A percentile compares a stretch with the other conserved stretches of the same genome.
phyloP scores from a whole-genome alignment of 2,329 filamentous ascomycete species.

The Aspergillus pseudoterreus region DNA sequence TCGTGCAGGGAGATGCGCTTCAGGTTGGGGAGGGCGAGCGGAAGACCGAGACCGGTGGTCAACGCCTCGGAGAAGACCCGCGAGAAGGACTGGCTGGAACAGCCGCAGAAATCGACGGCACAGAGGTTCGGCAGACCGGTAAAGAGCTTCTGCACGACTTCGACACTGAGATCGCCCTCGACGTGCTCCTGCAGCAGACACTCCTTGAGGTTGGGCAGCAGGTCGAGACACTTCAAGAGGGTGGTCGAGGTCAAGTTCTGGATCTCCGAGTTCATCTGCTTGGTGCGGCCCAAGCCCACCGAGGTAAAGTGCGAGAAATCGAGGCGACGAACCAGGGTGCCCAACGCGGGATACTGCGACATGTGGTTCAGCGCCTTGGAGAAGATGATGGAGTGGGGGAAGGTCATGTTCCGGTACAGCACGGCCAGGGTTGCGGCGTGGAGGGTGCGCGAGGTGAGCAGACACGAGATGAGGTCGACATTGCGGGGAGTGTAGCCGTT shows the following conservation, averaged over 20 bases:
- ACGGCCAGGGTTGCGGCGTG: constrained; percentile 70
- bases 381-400: constrained; percentile 79
- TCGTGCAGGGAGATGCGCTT: constrained; percentile 73
- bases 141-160: constrained; percentile 68
- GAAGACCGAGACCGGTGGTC: constrained; percentile 41
- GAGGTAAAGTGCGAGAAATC: constrained; percentile 87
- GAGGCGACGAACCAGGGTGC: constrained; percentile 71
- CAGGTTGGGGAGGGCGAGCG: constrained; percentile 56
- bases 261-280: constrained; percentile 69
- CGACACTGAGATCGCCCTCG: constrained; percentile 68
- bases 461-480: constrained; percentile 70
- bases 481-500: constrained; percentile 74
- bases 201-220: constrained; percentile 71
- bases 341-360: constrained; percentile 62
- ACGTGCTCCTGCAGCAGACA: constrained; percentile 78
- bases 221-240: constrained; percentile 65
- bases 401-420: constrained; percentile 74
- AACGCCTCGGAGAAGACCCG: constrained; percentile 59
- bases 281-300: constrained; percentile 69
- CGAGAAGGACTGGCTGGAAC: constrained; percentile 65
- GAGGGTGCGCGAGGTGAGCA: constrained; percentile 71
- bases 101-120: constrained; percentile 74
- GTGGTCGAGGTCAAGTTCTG: constrained; percentile 73
- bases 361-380: constrained; percentile 74
- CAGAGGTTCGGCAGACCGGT: constrained; percentile 61